These are phyloP conservation scores for Camellia japonica DNA, from an alignment of 148 eudicot species.

Conservation along the genomic window DNA sequence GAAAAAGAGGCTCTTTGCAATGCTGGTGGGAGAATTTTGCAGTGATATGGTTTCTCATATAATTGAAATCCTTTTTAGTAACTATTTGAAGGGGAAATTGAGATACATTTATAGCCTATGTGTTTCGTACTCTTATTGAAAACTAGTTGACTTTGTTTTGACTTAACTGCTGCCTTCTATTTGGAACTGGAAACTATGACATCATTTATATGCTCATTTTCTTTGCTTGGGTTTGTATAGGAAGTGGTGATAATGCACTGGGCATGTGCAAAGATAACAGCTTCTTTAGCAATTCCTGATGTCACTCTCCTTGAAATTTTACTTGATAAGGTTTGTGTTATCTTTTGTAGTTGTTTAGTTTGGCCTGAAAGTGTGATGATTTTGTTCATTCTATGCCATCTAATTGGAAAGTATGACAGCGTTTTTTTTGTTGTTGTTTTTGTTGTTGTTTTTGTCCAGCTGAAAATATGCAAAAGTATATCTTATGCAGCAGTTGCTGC, in stretches of 20 bases:
- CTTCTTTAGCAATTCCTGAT: slow-evolving; percentile 75
- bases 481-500: slow-evolving; percentile 99
- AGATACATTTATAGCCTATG: not conserved
- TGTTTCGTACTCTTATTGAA: not conserved
- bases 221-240: slow-evolving; percentile 32
- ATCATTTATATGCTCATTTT: not conserved
- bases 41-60: not conserved
- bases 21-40: not conserved
- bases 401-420: slow-evolving; percentile 4
- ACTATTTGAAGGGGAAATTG: not conserved
- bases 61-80: not conserved
- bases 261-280: slow-evolving; percentile 85
- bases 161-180: slow-evolving; percentile 8
- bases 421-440: slow-evolving; percentile 4
- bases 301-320: slow-evolving; percentile 65
- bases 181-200: not conserved
- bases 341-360: not conserved
- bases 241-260: slow-evolving; percentile 97
- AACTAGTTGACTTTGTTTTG: slow-evolving; percentile 4
- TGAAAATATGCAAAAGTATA: slow-evolving; percentile 85
- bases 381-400: not conserved
- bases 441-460: slow-evolving; percentile 38
- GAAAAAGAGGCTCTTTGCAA: not conserved
- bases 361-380: not conserved
- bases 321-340: slow-evolving; percentile 73